Evolutionary conservation across 305 asterid species (phyloP), one percentile per base, ranked within the genome.

Genomic region (Solanum hybrid): DNA sequence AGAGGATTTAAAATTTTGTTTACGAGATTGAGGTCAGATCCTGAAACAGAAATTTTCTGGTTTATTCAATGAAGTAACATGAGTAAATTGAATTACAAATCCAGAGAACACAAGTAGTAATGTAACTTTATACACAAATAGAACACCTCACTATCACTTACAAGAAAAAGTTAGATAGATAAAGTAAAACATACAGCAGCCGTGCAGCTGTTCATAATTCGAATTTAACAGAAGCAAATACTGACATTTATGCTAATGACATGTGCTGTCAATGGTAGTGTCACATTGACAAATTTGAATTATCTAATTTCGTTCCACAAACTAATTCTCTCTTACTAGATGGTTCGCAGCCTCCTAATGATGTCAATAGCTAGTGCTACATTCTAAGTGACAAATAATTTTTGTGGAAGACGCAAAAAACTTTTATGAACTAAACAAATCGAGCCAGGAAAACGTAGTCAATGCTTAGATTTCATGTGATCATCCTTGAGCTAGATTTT

Each of bases 1-100:
- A 72, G 72, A 2, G 99, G 99, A 90, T 94, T 92, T 78, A 96
- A 92, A 89, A 97, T 96, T 90, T 93, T 95, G 78, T 84, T 91
- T 79, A 93, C 91, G 29, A 96, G 93, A 90, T 94, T 92, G 57
- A 20, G 93, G 91, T 95, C 97, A 87, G 91, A 94, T 92, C 98
- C 99, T 96, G 98, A 81, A 93, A 90, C 77, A 91, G 36, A 88
- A 89, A 31, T 88, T 57, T 57, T 57, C 32, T 32, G n/a, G 32
- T 85, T 31, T 85, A 85, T 31, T 57, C 32, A 32, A 32, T 51
- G 22, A 29, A 85, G 77, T 3, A 85, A 32, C 77, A 57, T 31
- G 77, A 85, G 31, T 22, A 57, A 85, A 29, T 22, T 22, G 45
- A 22, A 29, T 85, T 31, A 57, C 45, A 57, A 57, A 85, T 10